Conservation (phyloP, 2,329 filamentous ascomycete species). For the Cyclaneusma minus region DNA sequence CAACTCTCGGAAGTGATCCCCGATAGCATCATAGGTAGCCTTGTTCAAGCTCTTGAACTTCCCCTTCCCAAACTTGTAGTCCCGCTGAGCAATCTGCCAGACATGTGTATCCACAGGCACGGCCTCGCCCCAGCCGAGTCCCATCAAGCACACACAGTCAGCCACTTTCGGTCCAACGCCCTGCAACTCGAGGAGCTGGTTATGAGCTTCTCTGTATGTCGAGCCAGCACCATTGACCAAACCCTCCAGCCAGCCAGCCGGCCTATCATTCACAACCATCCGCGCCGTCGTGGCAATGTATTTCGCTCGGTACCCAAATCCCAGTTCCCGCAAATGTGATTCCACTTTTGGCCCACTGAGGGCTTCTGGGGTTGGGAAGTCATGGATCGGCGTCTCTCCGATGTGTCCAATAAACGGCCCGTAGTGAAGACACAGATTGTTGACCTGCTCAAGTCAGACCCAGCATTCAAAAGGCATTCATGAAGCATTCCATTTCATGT, state of each 20-base stretch:
- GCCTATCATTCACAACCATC: constrained; percentile 52
- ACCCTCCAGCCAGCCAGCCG: constrained; percentile 59
- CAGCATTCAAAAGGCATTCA: not conserved
- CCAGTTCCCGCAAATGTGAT: constrained; percentile 60
- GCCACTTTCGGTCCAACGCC: constrained; percentile 95
- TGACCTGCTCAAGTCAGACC: constrained; percentile 32
- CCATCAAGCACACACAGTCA: constrained; percentile 94
- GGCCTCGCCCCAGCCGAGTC: constrained; percentile 85
- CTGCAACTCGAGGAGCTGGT: constrained; percentile 60
- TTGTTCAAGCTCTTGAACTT: constrained; percentile 80
- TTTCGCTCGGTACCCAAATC: constrained; percentile 88
- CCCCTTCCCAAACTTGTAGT: constrained; percentile 80
- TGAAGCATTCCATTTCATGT: too few relatives aligned
- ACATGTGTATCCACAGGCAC: constrained; percentile 97
- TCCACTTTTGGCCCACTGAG: constrained; percentile 68
- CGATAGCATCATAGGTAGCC: constrained; percentile 75
- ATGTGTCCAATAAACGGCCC: constrained; percentile 61
- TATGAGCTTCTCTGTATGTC: constrained; percentile 65
- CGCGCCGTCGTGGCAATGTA: constrained; percentile 80
- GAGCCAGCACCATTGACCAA: constrained; percentile 51
- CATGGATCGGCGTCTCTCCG: constrained; percentile 60
- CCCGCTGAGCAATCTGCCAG: constrained; percentile 93
- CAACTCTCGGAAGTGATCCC: constrained; percentile 71
- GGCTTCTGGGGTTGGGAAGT: constrained; percentile 66
- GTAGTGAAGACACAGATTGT: constrained; percentile 80